Evolutionary conservation across 1,284 basidiomycete species (phyloP), one percentile per base, ranked within the genome.

Genomic region (Sphagnurus paluster): DNA sequence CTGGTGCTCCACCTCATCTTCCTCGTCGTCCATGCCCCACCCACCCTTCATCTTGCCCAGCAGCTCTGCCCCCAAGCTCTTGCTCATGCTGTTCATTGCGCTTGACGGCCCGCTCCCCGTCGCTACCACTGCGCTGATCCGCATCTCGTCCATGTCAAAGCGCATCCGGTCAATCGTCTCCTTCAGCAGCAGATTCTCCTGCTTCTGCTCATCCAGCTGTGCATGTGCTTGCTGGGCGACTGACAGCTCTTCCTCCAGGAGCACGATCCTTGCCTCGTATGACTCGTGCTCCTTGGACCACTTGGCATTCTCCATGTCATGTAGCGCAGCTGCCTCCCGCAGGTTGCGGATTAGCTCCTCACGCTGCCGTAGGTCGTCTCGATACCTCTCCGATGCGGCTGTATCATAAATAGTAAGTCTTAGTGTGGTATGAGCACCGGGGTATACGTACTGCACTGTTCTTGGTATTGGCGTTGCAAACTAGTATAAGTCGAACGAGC

Each of bases 131-230:
- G 68, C 64, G 46, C 71, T 79, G 51, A 67, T 79, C 36, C 90
- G 76, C 70, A 94, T 79, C 66, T 94, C 91, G 56, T 95, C 93
- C 74, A 95, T 82, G 57, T 96, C 93, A 55, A 85, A 93, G 25
- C 89, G 76, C 77, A 95, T 82, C 25, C 92, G 79, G 62, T 95
- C 92, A 56, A 96, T 95, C 0, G 93, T 95, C 72, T 96, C 93
- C 62, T 93, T 94, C 51, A 95, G 74, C 61, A 90, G 69, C 53
- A 94, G 61, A 58, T 95, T 96, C 72, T 95, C 91, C 58, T 91
- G 88, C 68, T 93, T 94, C 69, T 95, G 92, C 55, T 87, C 86
- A 46, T 93, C 90, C 26, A 95, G 76, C 49, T 83, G 77, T 0
- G 71, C 74, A 44, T 89, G 82, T 0, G 87, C 82, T 52, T 82